Percentiles rank a stretch among this genome's conserved stretches.
Conservation (phyloP, 139 green algal species). For the Nannochloris sp. region DNA sequence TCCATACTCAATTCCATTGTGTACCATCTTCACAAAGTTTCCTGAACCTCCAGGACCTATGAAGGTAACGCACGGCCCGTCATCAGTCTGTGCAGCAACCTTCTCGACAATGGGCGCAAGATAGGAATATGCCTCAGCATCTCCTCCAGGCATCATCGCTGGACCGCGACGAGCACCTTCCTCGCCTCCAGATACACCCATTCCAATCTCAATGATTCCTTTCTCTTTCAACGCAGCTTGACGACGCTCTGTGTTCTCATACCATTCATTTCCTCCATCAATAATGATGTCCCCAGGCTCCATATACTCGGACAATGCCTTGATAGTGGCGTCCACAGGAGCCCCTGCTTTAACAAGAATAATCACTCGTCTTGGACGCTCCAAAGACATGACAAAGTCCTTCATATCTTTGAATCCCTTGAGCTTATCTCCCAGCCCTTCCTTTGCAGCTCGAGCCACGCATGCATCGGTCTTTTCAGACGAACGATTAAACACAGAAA, state of each 20-base stretch:
- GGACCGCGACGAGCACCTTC: slow-evolving; percentile 91
- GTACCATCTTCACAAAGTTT: slow-evolving; percentile 99
- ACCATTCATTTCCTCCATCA: slow-evolving; percentile 96
- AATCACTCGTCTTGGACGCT: slow-evolving; percentile 90
- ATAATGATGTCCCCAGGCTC: slow-evolving; percentile 97
- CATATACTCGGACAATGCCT: slow-evolving; percentile 72
- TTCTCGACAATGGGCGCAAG: slow-evolving; percentile 86
- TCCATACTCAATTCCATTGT: slow-evolving; percentile 99
- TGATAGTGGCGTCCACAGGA: slow-evolving; percentile 92
- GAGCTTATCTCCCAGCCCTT: slow-evolving; percentile 59
- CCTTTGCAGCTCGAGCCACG: slow-evolving; percentile 83
- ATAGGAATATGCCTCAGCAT: slow-evolving; percentile 68
- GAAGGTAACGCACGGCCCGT: slow-evolving; percentile 87
- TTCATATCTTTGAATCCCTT: slow-evolving; percentile 82
- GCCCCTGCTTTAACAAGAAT: slow-evolving; percentile 95
- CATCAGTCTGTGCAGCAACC: slow-evolving; percentile 92
- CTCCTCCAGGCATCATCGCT: slow-evolving; percentile 97
- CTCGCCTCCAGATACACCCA: slow-evolving; percentile 97
- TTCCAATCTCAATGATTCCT: slow-evolving; percentile 92
- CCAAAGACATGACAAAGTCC: slow-evolving; percentile 86
- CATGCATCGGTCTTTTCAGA: slow-evolving; percentile 90
- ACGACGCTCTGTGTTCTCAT: slow-evolving; percentile 97
- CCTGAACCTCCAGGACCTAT: slow-evolving; percentile 63
- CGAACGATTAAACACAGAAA: slow-evolving; percentile 94
- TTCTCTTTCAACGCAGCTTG: slow-evolving; percentile 60